Conservation (phyloP, 441 rosid genomes). For the Isatis lusitanica region DNA sequence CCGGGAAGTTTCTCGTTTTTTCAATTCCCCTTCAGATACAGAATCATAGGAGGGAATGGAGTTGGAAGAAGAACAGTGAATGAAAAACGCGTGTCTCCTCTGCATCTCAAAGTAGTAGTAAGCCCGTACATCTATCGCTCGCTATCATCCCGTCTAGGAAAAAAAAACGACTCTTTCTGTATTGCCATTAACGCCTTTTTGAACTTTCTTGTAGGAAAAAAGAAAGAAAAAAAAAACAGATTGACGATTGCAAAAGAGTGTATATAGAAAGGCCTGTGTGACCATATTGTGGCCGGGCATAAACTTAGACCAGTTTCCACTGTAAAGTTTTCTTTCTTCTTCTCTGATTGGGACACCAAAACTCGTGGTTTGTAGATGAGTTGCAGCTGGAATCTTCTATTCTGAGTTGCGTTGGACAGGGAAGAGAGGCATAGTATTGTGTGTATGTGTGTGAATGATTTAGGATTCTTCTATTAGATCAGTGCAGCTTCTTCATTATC, state of each 20-base stretch:
- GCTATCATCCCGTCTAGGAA: not conserved
- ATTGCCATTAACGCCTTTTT: not conserved
- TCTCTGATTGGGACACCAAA: slow-evolving; percentile 20
- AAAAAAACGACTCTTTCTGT: not conserved
- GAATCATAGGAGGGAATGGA: slow-evolving; percentile 1
- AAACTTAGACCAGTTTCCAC: slow-evolving; percentile 19
- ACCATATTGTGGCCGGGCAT: slow-evolving; percentile 16
- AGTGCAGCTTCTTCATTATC: slow-evolving; percentile 8
- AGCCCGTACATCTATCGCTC: not conserved
- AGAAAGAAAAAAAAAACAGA: not conserved
- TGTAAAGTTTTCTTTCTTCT: slow-evolving; percentile 23
- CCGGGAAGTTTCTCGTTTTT: slow-evolving; percentile 69
- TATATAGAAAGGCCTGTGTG: slow-evolving; percentile 25
- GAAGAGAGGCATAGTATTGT: slow-evolving; percentile 2
- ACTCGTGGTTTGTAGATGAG: slow-evolving; percentile 34
- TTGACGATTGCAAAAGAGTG: slow-evolving; percentile 33
- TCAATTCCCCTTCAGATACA: slow-evolving; percentile 33
- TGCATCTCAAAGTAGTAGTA: slow-evolving; percentile 26
- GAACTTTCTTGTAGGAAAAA: slow-evolving; percentile 15
- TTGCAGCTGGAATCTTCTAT: not conserved
- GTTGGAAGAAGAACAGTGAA: not conserved
- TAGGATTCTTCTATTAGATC: slow-evolving; percentile 26
- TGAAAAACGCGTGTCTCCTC: slow-evolving; percentile 2
- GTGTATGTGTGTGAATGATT: slow-evolving; percentile 22
- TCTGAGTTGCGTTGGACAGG: slow-evolving; percentile 18